phyloP scores from a whole-genome alignment of 495 filamentous ascomycete species.

The Alectoria sarmentosa region DNA sequence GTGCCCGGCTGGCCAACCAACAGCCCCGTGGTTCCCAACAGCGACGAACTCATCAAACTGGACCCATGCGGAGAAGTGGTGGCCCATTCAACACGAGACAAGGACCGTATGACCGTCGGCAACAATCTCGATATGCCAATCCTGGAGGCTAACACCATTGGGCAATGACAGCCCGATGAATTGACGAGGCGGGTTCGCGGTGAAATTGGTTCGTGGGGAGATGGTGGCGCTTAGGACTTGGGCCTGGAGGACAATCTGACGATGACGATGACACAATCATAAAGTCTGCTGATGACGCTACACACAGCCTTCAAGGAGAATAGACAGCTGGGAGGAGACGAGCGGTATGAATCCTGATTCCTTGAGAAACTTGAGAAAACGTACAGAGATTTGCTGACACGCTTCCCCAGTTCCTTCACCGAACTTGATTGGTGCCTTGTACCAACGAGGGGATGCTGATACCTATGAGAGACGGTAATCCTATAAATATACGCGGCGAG shows the following conservation, averaged over 20 bases:
- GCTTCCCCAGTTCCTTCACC: not conserved
- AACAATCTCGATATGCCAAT: constrained; percentile 23
- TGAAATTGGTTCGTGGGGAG: no score
- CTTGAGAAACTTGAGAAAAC: not conserved
- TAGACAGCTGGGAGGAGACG: not conserved
- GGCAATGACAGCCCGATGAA: no score
- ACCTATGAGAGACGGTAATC: constrained; percentile 29
- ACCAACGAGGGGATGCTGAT: constrained; percentile 32
- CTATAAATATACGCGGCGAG: constrained; percentile 24
- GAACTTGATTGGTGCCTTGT: not conserved
- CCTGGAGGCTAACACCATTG: not conserved
- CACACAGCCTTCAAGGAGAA: not conserved
- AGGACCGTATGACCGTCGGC: constrained; percentile 55
- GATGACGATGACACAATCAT: not conserved
- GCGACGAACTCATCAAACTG: constrained; percentile 43
- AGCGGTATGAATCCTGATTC: not conserved
- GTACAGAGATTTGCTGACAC: not conserved
- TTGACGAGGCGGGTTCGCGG: no score
- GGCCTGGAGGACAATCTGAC: no score
- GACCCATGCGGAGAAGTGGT: constrained; percentile 51
- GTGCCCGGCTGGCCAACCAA: constrained; percentile 36
- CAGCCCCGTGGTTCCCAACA: constrained; percentile 30
- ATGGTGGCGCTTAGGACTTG: no score
- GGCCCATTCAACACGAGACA: constrained; percentile 39
- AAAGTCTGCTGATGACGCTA: not conserved